Conservation (phyloP, 164 flowering plant genomes). For the Kalanchoe fedtschenkoi region DNA sequence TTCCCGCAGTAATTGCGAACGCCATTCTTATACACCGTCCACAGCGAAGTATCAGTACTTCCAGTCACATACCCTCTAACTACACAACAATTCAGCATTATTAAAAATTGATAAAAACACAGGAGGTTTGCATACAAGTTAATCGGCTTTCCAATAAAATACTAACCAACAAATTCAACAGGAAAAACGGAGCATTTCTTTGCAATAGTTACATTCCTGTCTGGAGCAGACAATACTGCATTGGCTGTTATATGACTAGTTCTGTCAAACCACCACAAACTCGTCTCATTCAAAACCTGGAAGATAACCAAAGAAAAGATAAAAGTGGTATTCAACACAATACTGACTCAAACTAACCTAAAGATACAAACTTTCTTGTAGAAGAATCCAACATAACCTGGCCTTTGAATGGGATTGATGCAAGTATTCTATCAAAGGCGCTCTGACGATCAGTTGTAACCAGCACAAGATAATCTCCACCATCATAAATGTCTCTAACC, state of each 20-base stretch:
- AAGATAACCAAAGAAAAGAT: constrained; percentile 4
- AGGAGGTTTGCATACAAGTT: neutral
- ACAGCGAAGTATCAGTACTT: constrained; percentile 92
- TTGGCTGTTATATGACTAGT: constrained; percentile 69
- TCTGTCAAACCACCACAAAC: constrained; percentile 90
- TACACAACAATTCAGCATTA: constrained; percentile 14
- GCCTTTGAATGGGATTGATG: constrained; percentile 93
- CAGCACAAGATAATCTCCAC: constrained; percentile 82
- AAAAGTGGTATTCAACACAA: neutral
- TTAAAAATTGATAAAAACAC: neutral
- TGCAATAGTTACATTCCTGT: constrained; percentile 86
- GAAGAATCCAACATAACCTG: constrained; percentile 35
- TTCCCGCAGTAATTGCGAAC: constrained; percentile 87
- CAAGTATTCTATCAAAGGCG: constrained; percentile 91
- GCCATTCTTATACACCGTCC: constrained; percentile 93
- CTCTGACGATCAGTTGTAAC: constrained; percentile 95
- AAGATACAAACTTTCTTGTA: neutral
- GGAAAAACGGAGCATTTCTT: constrained; percentile 91
- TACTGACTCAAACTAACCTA: neutral
- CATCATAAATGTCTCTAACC: constrained; percentile 91
- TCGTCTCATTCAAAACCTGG: constrained; percentile 90
- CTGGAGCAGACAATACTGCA: constrained; percentile 71
- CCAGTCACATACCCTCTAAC: constrained; percentile 96
- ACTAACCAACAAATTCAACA: constrained; percentile 96
- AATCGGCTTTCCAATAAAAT: neutral